Base-by-base conservation (phyloP, 1,139 yeast genomes). In the Debaryomycetaceae sp. region DNA sequence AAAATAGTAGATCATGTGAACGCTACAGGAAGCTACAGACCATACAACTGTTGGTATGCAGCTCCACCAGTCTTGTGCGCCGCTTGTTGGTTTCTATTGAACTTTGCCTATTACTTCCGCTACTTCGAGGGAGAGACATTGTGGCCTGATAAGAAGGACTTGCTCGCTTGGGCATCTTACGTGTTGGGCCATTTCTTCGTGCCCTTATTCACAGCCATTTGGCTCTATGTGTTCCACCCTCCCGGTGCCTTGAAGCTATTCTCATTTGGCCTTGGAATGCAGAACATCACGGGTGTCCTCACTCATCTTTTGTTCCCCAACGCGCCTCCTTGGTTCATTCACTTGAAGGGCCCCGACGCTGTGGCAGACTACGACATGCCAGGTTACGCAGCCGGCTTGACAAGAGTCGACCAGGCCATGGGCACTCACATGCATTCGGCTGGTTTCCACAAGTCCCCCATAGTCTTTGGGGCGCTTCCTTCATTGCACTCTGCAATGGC, bases 301-400 rank as follows among this genome's bases (percentile, higher is more conserved):
- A 82, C 87, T 6, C 88, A 83, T 58, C 61, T 83, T 40, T 45
- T 73, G 11, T 69, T 82, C 54, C 88, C 89, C 13, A 81, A 80
- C 56, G 86, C 87, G 0, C 84, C 88, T 1, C 89, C 89, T 5
- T 82, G 88, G 86, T 83, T 81, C 57, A 76, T 81, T 41, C 83
- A 80, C 55, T 50, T 80, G 54, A 71, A 83, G 54, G 85, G 86
- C 3, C 73, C 76, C 34, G 73, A 79, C 48, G 71, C 75, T 39
- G 58, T 59, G 0, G 84, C 83, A 1, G 69, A 73, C 53, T 83
- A 83, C 58, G 78, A 76, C 36, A 78, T 78, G 69, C 79, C 79
- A 3, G 88, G 88, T 6, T 83, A 79, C 57, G 86, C 87, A 1
- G 89, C 88, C 3, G 88, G 88, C 1, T 65, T 83, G 42, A 78